Percentiles rank a stretch among this genome's conserved stretches.
phyloP scores from a whole-genome alignment of 441 rosid species.

The Gossypium trilobum region DNA sequence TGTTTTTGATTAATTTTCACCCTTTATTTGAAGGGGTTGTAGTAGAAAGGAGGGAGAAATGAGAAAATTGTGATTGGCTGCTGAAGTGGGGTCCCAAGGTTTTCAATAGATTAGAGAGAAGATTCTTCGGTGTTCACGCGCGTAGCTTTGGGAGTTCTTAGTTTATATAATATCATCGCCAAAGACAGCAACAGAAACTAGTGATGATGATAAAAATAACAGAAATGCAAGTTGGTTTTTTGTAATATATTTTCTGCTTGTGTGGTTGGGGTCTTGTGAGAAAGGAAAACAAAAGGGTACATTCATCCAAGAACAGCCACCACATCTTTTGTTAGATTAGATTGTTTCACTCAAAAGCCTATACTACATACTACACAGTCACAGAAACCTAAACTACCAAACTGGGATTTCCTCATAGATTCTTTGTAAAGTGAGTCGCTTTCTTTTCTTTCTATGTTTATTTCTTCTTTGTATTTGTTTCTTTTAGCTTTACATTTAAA shows the following conservation, averaged over 20 bases:
- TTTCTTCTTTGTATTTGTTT: not conserved
- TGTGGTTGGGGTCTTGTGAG: slow-evolving; percentile 22
- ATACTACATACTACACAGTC: not conserved
- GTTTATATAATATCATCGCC: not conserved
- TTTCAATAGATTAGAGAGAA: slow-evolving; percentile 5
- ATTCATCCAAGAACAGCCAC: slow-evolving; percentile 19
- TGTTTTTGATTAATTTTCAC: not conserved
- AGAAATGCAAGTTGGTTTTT: slow-evolving; percentile 13
- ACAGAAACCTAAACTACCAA: slow-evolving; percentile 14
- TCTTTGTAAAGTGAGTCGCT: slow-evolving; percentile 31
- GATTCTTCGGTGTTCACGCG: slow-evolving; percentile 22
- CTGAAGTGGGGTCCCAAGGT: slow-evolving; percentile 30
- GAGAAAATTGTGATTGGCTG: slow-evolving; percentile 11
- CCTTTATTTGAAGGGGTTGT: not conserved
- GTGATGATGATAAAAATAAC: slow-evolving; percentile 16
- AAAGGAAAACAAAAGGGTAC: slow-evolving; percentile 19
- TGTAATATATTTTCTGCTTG: slow-evolving; percentile 2
- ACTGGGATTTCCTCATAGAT: slow-evolving; percentile 20
- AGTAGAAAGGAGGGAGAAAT: not conserved
- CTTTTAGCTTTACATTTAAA: not conserved
- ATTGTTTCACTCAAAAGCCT: slow-evolving; percentile 18
- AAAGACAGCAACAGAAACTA: not conserved
- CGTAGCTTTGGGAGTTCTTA: slow-evolving; percentile 15
- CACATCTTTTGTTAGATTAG: slow-evolving; percentile 15
- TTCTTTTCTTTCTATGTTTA: slow-evolving; percentile 4